A percentile compares a stretch with the other conserved stretches of the same genome.
These are phyloP conservation scores for Paramecium sonneborni DNA, from an alignment of 73 alveolate species.

Conservation along the genomic window DNA sequence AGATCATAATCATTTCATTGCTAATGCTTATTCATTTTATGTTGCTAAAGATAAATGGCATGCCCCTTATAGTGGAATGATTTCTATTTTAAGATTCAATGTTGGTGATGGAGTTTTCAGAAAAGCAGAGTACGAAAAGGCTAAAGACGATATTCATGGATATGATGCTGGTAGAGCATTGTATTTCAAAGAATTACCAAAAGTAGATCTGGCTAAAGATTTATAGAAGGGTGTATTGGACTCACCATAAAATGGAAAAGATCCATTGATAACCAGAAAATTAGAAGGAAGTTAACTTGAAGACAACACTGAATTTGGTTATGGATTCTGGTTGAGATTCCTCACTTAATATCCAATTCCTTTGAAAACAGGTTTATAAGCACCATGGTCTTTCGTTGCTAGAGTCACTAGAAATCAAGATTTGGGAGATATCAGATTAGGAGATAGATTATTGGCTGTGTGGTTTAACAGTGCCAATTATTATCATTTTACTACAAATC, in stretches of 20 bases:
- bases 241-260: constrained; percentile 6
- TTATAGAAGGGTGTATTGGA: background rate
- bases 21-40: constrained; percentile 24
- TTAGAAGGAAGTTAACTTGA: background rate
- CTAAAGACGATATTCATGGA: constrained; percentile 17
- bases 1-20: background rate
- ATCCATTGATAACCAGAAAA: background rate
- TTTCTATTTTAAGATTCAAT: constrained; percentile 44
- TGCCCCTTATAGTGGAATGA: constrained; percentile 13
- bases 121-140: constrained; percentile 13
- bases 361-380: background rate
- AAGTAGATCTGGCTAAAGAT: background rate
- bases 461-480: background rate
- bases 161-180: constrained; percentile 15
- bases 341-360: background rate
- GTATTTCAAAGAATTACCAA: background rate
- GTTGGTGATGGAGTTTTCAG: constrained; percentile 48
- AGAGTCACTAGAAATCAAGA: constrained; percentile 31
- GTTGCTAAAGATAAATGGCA: constrained; percentile 57
- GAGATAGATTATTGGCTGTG: constrained; percentile 53
- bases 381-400: constrained; percentile 7
- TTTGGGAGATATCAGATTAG: constrained; percentile 16
- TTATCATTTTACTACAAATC: constrained; percentile 36
- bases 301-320: constrained; percentile 8
- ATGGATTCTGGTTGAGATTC: constrained; percentile 57